These are phyloP conservation scores for Chenopodium suecicum DNA, from an alignment of 148 eudicot genomes.

Conservation along the genomic window DNA sequence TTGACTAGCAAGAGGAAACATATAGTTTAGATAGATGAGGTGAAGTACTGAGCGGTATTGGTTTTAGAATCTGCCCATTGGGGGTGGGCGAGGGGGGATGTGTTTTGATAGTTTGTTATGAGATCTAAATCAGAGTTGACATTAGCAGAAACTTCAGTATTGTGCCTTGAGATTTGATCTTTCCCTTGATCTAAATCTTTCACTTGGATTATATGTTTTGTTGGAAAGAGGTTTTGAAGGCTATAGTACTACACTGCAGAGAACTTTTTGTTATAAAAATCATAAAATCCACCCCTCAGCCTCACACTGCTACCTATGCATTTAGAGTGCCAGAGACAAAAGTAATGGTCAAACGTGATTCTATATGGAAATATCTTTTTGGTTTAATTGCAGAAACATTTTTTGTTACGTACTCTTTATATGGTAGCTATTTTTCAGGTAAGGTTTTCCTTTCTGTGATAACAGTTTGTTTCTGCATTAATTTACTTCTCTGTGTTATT, in stretches of 20 bases:
- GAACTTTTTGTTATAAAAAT: not conserved
- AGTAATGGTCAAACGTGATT: not conserved
- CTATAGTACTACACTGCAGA: not conserved
- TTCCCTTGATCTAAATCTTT: too few species aligned
- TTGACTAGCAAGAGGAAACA: too few species aligned
- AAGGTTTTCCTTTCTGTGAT: not conserved
- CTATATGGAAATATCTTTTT: not conserved
- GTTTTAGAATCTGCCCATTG: too few species aligned
- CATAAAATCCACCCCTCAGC: not conserved
- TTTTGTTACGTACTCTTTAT: not conserved
- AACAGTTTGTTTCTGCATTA: conserved; percentile 7
- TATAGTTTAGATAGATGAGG: not conserved
- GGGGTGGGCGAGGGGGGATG: too few species aligned
- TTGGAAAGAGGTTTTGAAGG: not conserved
- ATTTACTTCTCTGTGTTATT: conserved; percentile 21
- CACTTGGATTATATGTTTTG: not conserved
- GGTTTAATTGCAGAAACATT: not conserved
- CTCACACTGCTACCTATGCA: not conserved
- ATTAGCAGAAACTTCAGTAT: too few species aligned
- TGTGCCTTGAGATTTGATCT: too few species aligned
- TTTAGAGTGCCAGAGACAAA: too few species aligned
- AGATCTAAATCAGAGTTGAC: too few species aligned
- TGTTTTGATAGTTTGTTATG: too few species aligned
- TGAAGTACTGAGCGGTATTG: not conserved
- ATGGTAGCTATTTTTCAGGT: not conserved